phyloP scores from a whole-genome alignment of 352 stramenopile genomes.

The Phytophthora melonis region DNA sequence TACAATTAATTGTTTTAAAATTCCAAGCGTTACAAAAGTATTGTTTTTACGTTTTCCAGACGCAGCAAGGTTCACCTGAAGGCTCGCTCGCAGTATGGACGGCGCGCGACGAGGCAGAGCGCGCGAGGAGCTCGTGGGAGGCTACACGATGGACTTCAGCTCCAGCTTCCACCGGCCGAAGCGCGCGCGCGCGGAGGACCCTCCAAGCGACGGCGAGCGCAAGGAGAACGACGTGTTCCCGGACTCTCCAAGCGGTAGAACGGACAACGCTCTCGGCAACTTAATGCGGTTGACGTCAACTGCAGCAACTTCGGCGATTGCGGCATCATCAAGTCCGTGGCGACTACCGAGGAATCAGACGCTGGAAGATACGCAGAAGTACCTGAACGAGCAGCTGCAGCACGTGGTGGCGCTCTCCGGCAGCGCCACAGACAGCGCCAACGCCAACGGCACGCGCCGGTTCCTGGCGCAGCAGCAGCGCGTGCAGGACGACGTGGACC shows the following conservation, averaged over 20 bases:
- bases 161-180: conserved; percentile 30
- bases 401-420: conserved; percentile 51
- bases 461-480: conserved; percentile 21
- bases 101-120: conserved; percentile 12
- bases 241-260: no score
- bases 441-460: conserved; percentile 27
- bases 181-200: conserved; percentile 26
- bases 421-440: conserved; percentile 7
- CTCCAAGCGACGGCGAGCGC: conserved; percentile 21
- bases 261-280: no score
- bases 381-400: conserved; percentile 75
- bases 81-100: conserved; percentile 21
- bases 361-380: conserved; percentile 56
- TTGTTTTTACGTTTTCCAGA: no score
- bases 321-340: conserved; percentile 41
- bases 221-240: conserved; percentile 18
- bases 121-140: conserved; percentile 16
- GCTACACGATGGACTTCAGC: conserved; percentile 36
- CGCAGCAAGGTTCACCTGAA: background rate
- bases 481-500: conserved; percentile 35
- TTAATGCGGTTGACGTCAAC: background rate
- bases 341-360: conserved; percentile 54
- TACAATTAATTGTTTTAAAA: no score
- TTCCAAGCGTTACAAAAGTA: no score
- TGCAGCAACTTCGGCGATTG: background rate